Conservation (phyloP, 768 basidiomycete species). For the Asterophora parasitica region DNA sequence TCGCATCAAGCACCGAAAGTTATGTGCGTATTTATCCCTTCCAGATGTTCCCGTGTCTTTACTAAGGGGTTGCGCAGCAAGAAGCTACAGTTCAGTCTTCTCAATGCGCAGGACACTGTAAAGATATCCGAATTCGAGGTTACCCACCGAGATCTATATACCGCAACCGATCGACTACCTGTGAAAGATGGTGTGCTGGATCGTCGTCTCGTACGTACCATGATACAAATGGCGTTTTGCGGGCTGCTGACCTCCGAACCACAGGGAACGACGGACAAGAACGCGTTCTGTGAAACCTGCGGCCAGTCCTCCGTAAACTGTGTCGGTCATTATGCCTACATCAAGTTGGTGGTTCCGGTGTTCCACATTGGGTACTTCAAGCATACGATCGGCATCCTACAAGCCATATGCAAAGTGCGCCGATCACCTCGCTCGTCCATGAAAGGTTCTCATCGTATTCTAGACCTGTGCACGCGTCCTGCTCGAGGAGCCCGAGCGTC, state of each 20-base stretch:
- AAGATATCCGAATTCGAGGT: conserved; percentile 96
- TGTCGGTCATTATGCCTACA: conserved; percentile 98
- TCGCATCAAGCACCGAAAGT: conserved; percentile 51
- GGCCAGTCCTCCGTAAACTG: conserved; percentile 89
- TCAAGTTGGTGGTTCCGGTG: conserved; percentile 93
- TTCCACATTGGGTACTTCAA: conserved; percentile 99
- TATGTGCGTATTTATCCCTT: conserved; percentile 5
- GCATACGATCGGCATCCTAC: conserved; percentile 88
- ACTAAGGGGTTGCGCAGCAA: conserved; percentile 51
- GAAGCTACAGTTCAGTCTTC: conserved; percentile 90
- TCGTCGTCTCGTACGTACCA: conserved; percentile 67
- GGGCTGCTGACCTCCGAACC: not conserved
- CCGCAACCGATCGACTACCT: conserved; percentile 73
- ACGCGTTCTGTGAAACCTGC: conserved; percentile 90
- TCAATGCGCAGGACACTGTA: conserved; percentile 94
- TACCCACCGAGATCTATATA: conserved; percentile 89
- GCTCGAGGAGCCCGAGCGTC: conserved; percentile 81
- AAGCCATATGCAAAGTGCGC: conserved; percentile 93
- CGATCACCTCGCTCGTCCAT: not conserved
- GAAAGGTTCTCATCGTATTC: conserved; percentile 4
- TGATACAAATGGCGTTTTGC: not conserved
- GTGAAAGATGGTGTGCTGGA: conserved; percentile 93
- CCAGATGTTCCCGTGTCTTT: not conserved
- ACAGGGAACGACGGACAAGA: conserved; percentile 94
- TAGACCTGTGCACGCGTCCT: conserved; percentile 91